Percentiles rank a stretch among this genome's conserved stretches.
Conservation (phyloP, 768 basidiomycete species). For the Suillus subluteus region DNA sequence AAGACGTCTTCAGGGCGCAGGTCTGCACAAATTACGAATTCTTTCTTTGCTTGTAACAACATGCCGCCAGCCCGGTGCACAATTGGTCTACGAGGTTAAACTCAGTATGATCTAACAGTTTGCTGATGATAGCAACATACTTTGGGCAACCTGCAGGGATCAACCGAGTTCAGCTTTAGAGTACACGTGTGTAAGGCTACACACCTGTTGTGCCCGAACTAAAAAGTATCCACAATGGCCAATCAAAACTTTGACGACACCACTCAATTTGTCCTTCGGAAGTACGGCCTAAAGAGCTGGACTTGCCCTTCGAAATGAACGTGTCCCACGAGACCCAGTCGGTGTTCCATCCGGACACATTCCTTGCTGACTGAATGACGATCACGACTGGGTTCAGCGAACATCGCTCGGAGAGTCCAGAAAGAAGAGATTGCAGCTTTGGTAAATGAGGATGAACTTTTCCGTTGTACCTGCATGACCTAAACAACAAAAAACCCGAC, state of each 20-base stretch:
- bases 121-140: constrained; percentile 38
- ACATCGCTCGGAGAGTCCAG: constrained; percentile 47
- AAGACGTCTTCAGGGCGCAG: constrained; percentile 70
- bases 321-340: constrained; percentile 56
- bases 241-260: constrained; percentile 64
- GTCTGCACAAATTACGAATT: constrained; percentile 70
- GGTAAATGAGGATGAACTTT: constrained; percentile 69
- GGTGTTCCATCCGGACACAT: constrained; percentile 36
- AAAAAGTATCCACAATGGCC: constrained; percentile 87
- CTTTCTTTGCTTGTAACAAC: constrained; percentile 74
- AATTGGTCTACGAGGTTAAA: constrained; percentile 56
- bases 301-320: constrained; percentile 53
- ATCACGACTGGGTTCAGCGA: constrained; percentile 52
- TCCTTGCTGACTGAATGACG: constrained; percentile 50
- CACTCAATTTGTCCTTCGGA: constrained; percentile 65
- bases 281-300: constrained; percentile 50
- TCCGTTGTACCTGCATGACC: constrained; percentile 62
- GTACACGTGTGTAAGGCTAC: constrained; percentile 2
- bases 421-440: constrained; percentile 62
- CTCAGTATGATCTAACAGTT: neutral
- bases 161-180: neutral
- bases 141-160: constrained; percentile 48
- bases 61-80: constrained; percentile 81
- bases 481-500: neutral
- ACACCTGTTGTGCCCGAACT: constrained; percentile 82